Evolutionary conservation across 306 rosid genomes (phyloP).

Genomic region (Cicer yamashitae): DNA sequence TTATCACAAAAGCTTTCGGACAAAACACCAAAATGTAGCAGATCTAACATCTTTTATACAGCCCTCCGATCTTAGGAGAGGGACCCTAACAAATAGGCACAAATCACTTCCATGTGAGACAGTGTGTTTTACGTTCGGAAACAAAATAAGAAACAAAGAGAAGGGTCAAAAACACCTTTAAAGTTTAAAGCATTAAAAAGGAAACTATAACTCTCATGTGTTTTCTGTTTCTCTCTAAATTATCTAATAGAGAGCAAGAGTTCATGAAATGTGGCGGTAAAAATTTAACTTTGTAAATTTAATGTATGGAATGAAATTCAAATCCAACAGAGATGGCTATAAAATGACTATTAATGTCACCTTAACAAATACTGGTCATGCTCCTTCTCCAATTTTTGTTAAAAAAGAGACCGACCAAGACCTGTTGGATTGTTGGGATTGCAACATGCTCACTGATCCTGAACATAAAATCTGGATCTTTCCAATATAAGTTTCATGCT

Average conservation of each 20-base stretch:
- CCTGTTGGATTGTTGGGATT: background rate
- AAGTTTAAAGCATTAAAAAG: background rate
- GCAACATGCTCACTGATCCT: constrained; percentile 34
- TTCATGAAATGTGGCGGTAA: too few relatives aligned
- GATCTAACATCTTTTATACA: background rate
- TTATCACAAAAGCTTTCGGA: constrained; percentile 16
- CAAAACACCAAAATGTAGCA: constrained; percentile 40
- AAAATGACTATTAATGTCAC: too few relatives aligned
- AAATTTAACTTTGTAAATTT: too few relatives aligned
- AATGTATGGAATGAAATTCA: too few relatives aligned
- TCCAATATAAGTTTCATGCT: constrained; percentile 42
- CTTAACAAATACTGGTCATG: too few relatives aligned
- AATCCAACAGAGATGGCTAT: too few relatives aligned
- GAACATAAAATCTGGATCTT: constrained; percentile 15
- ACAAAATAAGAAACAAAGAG: constrained; percentile 19
- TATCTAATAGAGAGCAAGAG: constrained; percentile 6
- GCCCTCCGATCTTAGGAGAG: constrained; percentile 6
- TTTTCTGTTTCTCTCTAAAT: background rate
- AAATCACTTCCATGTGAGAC: constrained; percentile 31
- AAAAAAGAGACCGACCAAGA: too few relatives aligned
- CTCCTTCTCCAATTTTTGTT: too few relatives aligned
- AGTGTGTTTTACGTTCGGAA: constrained; percentile 14
- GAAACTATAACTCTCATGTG: constrained; percentile 5
- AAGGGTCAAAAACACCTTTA: constrained; percentile 9
- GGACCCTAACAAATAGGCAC: constrained; percentile 10